Evolutionary conservation across 495 filamentous ascomycete genomes (phyloP), one percentile per base, ranked within the genome.

Genomic region (Neurospora sp.): DNA sequence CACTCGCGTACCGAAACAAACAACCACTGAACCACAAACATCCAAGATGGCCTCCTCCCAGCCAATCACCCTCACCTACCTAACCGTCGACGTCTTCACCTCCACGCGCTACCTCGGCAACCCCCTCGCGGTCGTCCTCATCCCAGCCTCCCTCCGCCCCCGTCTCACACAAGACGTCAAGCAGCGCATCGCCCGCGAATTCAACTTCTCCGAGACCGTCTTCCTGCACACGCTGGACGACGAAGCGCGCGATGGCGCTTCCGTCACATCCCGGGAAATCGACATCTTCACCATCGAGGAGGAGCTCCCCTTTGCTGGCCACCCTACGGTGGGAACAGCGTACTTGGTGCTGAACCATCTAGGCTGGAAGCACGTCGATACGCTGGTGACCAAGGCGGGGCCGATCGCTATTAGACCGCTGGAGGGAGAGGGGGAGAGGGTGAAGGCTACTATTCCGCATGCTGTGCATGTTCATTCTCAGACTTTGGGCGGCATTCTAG

Each of bases 141-240:
- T 92, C 59, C 87, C 89, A 1, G 42, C 80, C 0, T 54, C 72
- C 31, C 44, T 78, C 23, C 79, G 75, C 27, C n/a, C 31, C 18
- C 71, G 20, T 27, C 76, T 89, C 71, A 77, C 79, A 11, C 87
- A 90, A 74, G 79, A 82, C 0, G 82, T 85, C 73, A 92, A 92
- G 76, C 91, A 90, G 81, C 80, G 76, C 59, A 90, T 96, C 42
- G 89, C 92, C 3, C 77, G 79, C 39, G 93, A 97, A 81, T 96
- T 96, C 90, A 95, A 95, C 75, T 86, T 93, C 76, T 93, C 92
- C 5, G 93, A 96, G 78, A 94, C 90, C 1, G 91, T 94, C 71
- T 97, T 95, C 81, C 81, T 96, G 16, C 88, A 93, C 78, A 83
- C 85, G 16, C 72, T 75, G n/a, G 41, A 73, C 39, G 35, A 72